Evolutionary conservation across 805 yeast genomes (phyloP).

Genomic region (Kluyveromyces wickerhamii): DNA sequence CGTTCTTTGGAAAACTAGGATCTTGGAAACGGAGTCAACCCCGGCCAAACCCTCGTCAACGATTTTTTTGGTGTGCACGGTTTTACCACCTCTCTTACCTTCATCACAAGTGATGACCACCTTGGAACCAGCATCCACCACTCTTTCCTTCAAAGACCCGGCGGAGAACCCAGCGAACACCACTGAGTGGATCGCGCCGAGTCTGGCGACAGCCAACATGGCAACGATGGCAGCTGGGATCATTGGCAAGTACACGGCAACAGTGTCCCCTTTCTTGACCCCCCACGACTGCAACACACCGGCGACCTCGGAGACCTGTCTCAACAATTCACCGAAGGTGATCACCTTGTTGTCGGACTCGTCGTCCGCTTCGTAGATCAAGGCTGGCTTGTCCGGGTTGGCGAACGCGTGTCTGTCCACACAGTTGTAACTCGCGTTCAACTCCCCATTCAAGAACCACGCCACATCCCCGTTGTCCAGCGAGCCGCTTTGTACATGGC

Average conservation of each 20-base stretch:
- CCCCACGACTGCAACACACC: conserved; percentile 80
- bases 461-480: conserved; percentile 73
- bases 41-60: conserved; percentile 86
- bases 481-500: conserved; percentile 43
- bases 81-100: conserved; percentile 92
- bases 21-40: conserved; percentile 70
- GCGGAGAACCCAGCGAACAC: conserved; percentile 96
- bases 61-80: conserved; percentile 83
- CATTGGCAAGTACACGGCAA: conserved; percentile 96
- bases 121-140: conserved; percentile 76
- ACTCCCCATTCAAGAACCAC: conserved; percentile 90
- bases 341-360: conserved; percentile 62
- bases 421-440: conserved; percentile 89
- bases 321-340: conserved; percentile 80
- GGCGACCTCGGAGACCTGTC: conserved; percentile 80
- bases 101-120: conserved; percentile 92
- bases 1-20: conserved; percentile 83
- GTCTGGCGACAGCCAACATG: conserved; percentile 85
- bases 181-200: conserved; percentile 95
- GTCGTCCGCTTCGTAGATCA: conserved; percentile 92
- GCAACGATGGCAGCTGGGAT: conserved; percentile 93
- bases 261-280: conserved; percentile 89
- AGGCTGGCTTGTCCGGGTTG: conserved; percentile 76
- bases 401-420: conserved; percentile 92
- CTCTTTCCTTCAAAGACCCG: conserved; percentile 85